Conservation (phyloP, 129 eudicot species). For the Helichrysum umbraculigerum region DNA sequence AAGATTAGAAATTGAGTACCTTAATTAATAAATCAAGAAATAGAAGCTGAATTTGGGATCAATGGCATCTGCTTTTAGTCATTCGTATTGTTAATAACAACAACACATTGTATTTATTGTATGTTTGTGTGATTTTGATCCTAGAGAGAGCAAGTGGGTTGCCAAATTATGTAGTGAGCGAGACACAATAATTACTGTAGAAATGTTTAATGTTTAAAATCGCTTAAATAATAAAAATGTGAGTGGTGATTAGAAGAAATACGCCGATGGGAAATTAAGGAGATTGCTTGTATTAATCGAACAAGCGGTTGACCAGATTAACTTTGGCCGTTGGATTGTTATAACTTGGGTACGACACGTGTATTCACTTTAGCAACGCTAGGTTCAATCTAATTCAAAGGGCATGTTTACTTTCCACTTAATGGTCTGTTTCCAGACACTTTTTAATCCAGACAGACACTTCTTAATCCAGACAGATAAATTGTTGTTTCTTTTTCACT, state of each 20-base stretch:
- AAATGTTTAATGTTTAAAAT: not conserved
- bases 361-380: too few species aligned
- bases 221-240: not conserved
- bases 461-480: too few species aligned
- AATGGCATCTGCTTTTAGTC: conserved; percentile 16
- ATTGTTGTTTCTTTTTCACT: too few species aligned
- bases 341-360: not conserved
- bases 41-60: conserved; percentile 9
- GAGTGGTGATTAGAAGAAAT: not conserved
- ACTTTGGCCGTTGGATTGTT: not conserved
- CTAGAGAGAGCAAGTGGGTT: conserved; percentile 21
- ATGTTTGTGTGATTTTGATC: conserved; percentile 12
- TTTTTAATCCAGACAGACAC: too few species aligned
- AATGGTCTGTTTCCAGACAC: too few species aligned
- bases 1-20: conserved; percentile 31
- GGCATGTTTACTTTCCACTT: too few species aligned
- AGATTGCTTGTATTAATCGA: not conserved
- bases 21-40: conserved; percentile 27
- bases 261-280: conserved; percentile 9
- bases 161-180: conserved; percentile 11
- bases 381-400: too few species aligned
- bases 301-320: not conserved
- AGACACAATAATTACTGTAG: not conserved
- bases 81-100: not conserved
- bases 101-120: not conserved